Base-by-base conservation (phyloP, 2,329 filamentous ascomycete species). In the Teratosphaeria nubilosa region DNA sequence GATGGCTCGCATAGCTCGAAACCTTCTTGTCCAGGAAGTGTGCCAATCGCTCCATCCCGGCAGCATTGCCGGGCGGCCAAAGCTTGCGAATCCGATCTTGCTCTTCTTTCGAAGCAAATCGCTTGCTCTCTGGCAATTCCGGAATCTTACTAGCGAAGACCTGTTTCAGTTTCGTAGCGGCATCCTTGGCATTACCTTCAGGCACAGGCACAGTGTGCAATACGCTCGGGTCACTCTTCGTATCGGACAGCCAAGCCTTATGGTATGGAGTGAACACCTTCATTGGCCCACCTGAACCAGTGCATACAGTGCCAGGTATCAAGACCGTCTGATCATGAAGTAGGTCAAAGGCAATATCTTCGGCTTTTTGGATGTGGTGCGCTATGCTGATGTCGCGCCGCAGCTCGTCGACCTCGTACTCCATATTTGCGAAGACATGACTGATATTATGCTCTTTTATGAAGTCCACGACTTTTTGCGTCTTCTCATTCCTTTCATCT, bases 341-440 rank as follows among this genome's bases (percentile, higher is more conserved):
- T 0, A 79, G 62, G 7, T 74, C 74, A 9, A 80, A 71, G 5
- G 73, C 70, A 0, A 77, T 66, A 6, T 71, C 70, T 6, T 71
- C 63, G 5, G 69, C 69, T 4, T 70, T 64, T 27, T 71, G 60
- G 27, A 71, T 62, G 11, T 68, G 65, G 55, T 76, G 69, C 0
- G 76, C 69, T 1, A 79, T 61, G 57, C 74, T 73, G 52, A 78
- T 73, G 61, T 80, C 78, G 1, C 78, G 69, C 37, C 91, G 79
- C 58, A 96, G 74, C 73, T 96, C 91, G 68, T 96, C 91, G 0
- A 95, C 89, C 71, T 96, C 91, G 66, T 95, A 96, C 70, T 96
- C 91, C 60, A 91, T 83, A 56, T 80, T 79, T 16, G 74, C 76
- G 60, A 74, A 80, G 1, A 80, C 69, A 54, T 80, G 76, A 1